phyloP scores from a whole-genome alignment of 1,139 yeast genomes.

The Lipomyces yarrowii region DNA sequence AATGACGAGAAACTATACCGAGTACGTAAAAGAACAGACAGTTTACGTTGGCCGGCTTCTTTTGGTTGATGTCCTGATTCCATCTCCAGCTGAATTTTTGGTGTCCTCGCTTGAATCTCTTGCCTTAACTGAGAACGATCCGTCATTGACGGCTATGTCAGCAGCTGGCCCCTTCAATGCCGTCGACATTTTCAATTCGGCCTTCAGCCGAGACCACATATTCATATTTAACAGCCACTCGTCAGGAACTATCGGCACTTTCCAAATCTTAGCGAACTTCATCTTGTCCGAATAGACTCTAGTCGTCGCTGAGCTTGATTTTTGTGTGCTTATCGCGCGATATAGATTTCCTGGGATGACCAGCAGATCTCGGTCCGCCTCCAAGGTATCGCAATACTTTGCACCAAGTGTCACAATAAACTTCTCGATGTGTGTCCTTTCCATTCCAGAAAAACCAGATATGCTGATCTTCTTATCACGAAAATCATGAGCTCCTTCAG shows the following conservation, averaged over 20 bases:
- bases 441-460: slow-evolving; percentile 85
- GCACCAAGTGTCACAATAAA: slow-evolving; percentile 54
- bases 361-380: slow-evolving; percentile 61
- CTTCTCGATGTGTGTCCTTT: slow-evolving; percentile 71
- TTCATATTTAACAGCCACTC: slow-evolving; percentile 63
- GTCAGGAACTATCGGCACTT: slow-evolving; percentile 56
- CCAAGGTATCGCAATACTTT: slow-evolving; percentile 54
- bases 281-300: slow-evolving; percentile 41
- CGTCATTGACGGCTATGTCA: neutral
- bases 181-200: neutral
- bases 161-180: neutral
- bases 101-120: neutral
- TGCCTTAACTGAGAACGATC: neutral
- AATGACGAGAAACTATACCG: neutral
- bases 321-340: slow-evolving; percentile 7
- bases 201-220: slow-evolving; percentile 40
- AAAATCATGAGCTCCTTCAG: slow-evolving; percentile 23
- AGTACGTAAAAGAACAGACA: neutral
- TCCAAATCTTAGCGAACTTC: slow-evolving; percentile 58
- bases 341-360: slow-evolving; percentile 52
- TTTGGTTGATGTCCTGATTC: neutral
- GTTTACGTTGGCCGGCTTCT: neutral
- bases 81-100: neutral
- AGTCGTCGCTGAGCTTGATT: slow-evolving; percentile 14
- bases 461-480: slow-evolving; percentile 57